Conservation (phyloP, 306 rosid species). For the Purshia tridentata region DNA sequence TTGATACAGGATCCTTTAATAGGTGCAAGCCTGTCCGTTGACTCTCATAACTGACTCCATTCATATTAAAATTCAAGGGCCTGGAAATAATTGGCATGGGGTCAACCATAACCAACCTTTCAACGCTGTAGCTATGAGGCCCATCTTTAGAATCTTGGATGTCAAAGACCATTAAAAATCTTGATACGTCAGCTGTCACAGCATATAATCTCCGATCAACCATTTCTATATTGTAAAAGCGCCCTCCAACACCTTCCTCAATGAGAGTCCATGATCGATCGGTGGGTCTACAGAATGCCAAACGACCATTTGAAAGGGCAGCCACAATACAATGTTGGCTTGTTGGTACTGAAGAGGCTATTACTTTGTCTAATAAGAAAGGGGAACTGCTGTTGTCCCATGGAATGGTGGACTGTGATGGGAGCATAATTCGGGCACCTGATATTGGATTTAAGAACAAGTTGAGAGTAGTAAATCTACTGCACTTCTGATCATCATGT, state of each 20-base stretch:
- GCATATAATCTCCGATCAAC: slow-evolving; percentile 3
- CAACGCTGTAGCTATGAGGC: not conserved
- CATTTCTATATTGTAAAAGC: not conserved
- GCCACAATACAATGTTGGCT: not conserved
- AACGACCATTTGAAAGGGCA: not conserved
- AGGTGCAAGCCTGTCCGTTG: not conserved
- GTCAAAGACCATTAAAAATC: not conserved
- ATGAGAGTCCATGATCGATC: not conserved
- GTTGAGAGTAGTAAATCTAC: too few relatives aligned
- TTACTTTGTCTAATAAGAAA: not conserved
- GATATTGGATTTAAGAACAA: slow-evolving; percentile 2
- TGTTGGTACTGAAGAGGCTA: slow-evolving; percentile 1
- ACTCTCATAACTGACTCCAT: too few relatives aligned
- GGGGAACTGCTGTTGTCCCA: not conserved
- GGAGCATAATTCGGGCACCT: not conserved
- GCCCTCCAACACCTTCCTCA: not conserved
- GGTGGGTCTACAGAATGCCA: not conserved
- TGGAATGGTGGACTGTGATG: not conserved
- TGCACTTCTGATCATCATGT: too few relatives aligned
- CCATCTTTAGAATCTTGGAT: not conserved
- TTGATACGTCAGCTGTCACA: not conserved
- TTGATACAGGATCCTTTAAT: not conserved
- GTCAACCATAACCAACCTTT: not conserved
- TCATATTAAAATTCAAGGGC: too few relatives aligned
- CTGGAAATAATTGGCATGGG: not conserved